Conservation (phyloP, 2,329 filamentous ascomycete genomes). For the Verticillium tricorpus region DNA sequence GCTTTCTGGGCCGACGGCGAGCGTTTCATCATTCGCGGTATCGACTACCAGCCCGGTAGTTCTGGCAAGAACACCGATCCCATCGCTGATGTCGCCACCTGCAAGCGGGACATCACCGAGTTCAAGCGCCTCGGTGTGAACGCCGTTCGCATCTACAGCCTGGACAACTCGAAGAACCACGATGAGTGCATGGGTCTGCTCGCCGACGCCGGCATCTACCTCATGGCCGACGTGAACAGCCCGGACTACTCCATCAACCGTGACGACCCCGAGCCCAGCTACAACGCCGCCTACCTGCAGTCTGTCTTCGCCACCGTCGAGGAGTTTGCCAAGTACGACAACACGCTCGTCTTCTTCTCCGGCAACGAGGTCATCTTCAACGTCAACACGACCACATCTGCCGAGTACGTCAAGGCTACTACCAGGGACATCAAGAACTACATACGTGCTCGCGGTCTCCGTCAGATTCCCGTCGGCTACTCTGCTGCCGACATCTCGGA, state of each 20-base stretch:
- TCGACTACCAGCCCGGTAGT: slow-evolving; percentile 60
- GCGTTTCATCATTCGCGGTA: slow-evolving; percentile 56
- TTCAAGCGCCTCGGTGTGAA: slow-evolving; percentile 88
- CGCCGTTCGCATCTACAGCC: slow-evolving; percentile 86
- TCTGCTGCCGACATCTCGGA: slow-evolving; percentile 74
- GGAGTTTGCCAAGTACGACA: slow-evolving; percentile 75
- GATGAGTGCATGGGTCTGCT: slow-evolving; percentile 80
- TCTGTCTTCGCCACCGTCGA: slow-evolving; percentile 85
- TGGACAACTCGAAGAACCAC: slow-evolving; percentile 77
- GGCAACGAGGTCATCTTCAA: slow-evolving; percentile 79
- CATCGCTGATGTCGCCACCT: slow-evolving; percentile 64
- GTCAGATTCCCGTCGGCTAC: slow-evolving; percentile 69
- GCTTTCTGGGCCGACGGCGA: slow-evolving; percentile 50
- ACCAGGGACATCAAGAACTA: slow-evolving; percentile 74
- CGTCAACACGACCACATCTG: slow-evolving; percentile 56
- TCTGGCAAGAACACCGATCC: slow-evolving; percentile 61
- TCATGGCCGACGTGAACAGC: slow-evolving; percentile 88
- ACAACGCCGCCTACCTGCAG: slow-evolving; percentile 82
- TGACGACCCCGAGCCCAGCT: slow-evolving; percentile 63
- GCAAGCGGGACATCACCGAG: slow-evolving; percentile 73
- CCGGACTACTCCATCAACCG: slow-evolving; percentile 86
- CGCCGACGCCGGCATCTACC: slow-evolving; percentile 82
- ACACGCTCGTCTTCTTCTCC: slow-evolving; percentile 83
- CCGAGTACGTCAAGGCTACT: slow-evolving; percentile 73
- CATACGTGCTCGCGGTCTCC: slow-evolving; percentile 56